These are phyloP conservation scores for Nitzschia palea DNA, from an alignment of 108 stramenopile genomes.

Conservation along the genomic window DNA sequence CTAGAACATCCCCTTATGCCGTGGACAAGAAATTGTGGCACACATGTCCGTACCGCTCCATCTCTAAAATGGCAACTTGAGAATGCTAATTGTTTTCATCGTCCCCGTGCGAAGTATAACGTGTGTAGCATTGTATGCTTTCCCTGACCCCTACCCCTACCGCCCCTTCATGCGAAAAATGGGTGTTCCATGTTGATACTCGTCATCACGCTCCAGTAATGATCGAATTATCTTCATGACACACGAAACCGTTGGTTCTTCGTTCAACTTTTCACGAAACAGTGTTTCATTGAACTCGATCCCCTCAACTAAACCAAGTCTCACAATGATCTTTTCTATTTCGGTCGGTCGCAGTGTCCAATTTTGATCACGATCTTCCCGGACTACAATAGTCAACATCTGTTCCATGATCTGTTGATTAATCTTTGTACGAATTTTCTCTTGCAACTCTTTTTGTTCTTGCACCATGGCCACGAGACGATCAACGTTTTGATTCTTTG, in stretches of 20 bases:
- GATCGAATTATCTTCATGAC: constrained; percentile 23
- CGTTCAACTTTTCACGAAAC: constrained; percentile 12
- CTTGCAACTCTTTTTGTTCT: constrained; percentile 16
- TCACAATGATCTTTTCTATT: constrained; percentile 13
- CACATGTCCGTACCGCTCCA: too few species aligned
- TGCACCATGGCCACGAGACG: constrained; percentile 5
- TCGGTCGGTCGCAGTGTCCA: constrained; percentile 15
- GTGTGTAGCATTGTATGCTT: too few species aligned
- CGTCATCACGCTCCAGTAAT: constrained; percentile 20
- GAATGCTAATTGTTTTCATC: too few species aligned
- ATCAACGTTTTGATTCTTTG: constrained; percentile 14
- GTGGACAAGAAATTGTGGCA: too few species aligned
- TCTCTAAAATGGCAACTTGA: too few species aligned
- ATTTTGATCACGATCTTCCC: constrained; percentile 20
- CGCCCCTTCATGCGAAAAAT: neutral
- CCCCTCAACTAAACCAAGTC: constrained; percentile 5
- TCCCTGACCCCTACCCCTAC: too few species aligned
- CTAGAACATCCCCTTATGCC: too few species aligned
- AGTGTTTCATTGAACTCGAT: constrained; percentile 21
- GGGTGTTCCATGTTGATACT: constrained; percentile 10
- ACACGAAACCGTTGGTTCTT: constrained; percentile 3
- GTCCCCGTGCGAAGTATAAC: too few species aligned
- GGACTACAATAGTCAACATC: constrained; percentile 13
- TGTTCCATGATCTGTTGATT: constrained; percentile 25
- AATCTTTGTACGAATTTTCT: constrained; percentile 14